phyloP scores from a whole-genome alignment of 2,329 filamentous ascomycete species.

The Colletotrichum agaves region DNA sequence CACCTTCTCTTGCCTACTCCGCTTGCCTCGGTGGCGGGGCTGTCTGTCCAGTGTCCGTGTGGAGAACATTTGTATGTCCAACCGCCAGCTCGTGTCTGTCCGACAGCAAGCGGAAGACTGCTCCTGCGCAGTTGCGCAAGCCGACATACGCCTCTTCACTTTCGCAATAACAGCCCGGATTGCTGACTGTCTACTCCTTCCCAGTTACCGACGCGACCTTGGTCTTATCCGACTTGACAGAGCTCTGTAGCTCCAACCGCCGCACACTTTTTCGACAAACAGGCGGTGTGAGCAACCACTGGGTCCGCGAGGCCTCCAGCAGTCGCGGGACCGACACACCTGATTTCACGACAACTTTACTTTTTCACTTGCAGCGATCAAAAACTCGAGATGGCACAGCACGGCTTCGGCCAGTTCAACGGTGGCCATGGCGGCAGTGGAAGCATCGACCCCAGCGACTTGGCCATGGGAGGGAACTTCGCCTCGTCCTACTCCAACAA shows the following conservation, averaged over 20 bases:
- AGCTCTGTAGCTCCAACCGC: not conserved
- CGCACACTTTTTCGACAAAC: not conserved
- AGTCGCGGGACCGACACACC: slow-evolving; percentile 11
- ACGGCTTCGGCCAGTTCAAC: slow-evolving; percentile 67
- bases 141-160: not conserved
- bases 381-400: slow-evolving; percentile 60
- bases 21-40: slow-evolving; percentile 23
- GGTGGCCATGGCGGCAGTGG: slow-evolving; percentile 60
- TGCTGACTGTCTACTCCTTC: slow-evolving; percentile 10
- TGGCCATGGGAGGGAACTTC: slow-evolving; percentile 74
- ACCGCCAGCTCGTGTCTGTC: slow-evolving; percentile 1
- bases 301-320: slow-evolving; percentile 9
- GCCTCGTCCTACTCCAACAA: slow-evolving; percentile 66
- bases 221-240: not conserved
- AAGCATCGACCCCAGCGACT: slow-evolving; percentile 85
- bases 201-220: not conserved
- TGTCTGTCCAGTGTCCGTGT: slow-evolving; percentile 15
- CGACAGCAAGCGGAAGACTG: not conserved
- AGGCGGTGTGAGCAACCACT: slow-evolving; percentile 25
- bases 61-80: slow-evolving; percentile 24
- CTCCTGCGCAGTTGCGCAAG: not conserved
- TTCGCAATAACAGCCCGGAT: not conserved
- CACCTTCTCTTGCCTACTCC: not conserved
- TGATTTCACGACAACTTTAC: not conserved
- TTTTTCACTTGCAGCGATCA: not conserved